phyloP scores from a whole-genome alignment of 768 basidiomycete genomes.

The Boletellus ananiceps region DNA sequence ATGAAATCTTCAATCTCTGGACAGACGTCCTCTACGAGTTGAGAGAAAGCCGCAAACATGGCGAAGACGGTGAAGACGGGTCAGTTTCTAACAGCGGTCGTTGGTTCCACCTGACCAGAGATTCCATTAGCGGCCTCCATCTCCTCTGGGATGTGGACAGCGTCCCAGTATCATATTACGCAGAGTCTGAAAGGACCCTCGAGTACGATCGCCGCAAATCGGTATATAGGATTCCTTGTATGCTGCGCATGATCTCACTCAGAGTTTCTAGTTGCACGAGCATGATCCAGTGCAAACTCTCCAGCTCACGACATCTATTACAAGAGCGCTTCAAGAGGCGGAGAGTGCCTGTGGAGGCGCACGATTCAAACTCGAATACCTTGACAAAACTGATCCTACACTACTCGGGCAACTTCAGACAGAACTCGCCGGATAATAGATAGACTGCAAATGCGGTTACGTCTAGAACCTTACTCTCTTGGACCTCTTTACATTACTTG shows the following conservation, averaged over 20 bases:
- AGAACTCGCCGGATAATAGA: constrained; percentile 34
- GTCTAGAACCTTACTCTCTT: neutral
- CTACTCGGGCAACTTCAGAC: constrained; percentile 69
- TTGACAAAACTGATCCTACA: constrained; percentile 64
- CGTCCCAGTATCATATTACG: constrained; percentile 55
- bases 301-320: constrained; percentile 59
- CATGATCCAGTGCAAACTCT: constrained; percentile 67
- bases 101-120: neutral
- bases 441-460: neutral
- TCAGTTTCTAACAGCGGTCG: constrained; percentile 9
- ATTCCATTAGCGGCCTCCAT: constrained; percentile 34
- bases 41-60: constrained; percentile 55
- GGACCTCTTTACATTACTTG: neutral
- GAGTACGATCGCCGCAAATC: constrained; percentile 74
- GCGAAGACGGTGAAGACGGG: constrained; percentile 36
- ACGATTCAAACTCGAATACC: constrained; percentile 55
- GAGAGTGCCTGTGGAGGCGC: constrained; percentile 57
- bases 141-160: constrained; percentile 69
- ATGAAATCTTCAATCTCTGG: constrained; percentile 84
- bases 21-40: constrained; percentile 84
- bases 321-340: constrained; percentile 55
- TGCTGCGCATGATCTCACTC: constrained; percentile 4
- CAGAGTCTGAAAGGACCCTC: constrained; percentile 61
- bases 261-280: constrained; percentile 53
- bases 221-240: constrained; percentile 38